Evolutionary conservation across 768 basidiomycete genomes (phyloP), one percentile per base, ranked within the genome.

Genomic region (Phallus indusiatus): DNA sequence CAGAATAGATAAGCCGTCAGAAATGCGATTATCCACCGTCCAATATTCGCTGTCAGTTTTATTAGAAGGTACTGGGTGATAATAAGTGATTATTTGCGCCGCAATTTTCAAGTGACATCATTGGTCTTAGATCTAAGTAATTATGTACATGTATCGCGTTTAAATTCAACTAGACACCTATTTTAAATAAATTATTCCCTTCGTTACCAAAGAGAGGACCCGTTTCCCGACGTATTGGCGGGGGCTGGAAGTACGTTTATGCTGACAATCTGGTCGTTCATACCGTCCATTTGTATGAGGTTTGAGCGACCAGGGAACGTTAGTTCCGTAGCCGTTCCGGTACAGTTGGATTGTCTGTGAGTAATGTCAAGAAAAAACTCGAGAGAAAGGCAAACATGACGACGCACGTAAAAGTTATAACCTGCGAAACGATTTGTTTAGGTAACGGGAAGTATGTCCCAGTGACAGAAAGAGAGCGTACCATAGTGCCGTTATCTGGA

Each of bases 401-500:
- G 9, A 42, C 42, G n/a, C n/a, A 42, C 42, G 42, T 42, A n/a
- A 14, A 42, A n/a, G 12, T 11, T n/a, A 4, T 14, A n/a, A 42
- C 4, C 42, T 42, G 42, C 12, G n/a, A 42, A 4, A 10, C 28
- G 28, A 28, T 7, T 42, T 42, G 4, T 42, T 42, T n/a, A n/a
- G 4, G n/a, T 14, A 42, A 14, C 36, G 16, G 36, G 16, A 42
- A 42, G n/a, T 5, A 42, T 4, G 42, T 14, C 9, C 4, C 4
- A 42, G n/a, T 12, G 12, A 11, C 9, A 2, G 9, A 42, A 42
- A 42, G 9, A 33, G 14, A 22, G 22, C 55, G 4, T 49, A 56
- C 55, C 33, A 56, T 28, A 21, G 55, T 60, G 34, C 59, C 53
- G 36, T 53, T 53, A 47, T 60, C 59, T 12, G 59, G 59, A 12